Evolutionary conservation across 2,329 filamentous ascomycete species (phyloP), one percentile per base, ranked within the genome.

Genomic region (Arthrobotrys pseudoclavata): DNA sequence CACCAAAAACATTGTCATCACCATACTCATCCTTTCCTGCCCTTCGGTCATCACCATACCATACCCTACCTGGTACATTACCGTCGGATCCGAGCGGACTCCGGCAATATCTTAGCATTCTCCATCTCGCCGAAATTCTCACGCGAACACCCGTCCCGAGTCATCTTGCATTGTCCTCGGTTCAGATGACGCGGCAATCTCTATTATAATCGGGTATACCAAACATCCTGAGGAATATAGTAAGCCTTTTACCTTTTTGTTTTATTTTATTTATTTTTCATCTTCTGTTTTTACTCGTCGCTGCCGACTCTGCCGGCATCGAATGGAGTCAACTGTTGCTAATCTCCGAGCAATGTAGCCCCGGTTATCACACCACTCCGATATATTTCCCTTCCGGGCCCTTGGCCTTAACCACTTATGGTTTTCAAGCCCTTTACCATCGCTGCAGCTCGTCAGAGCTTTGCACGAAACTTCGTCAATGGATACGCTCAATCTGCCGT

Each of bases 401-500:
- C 15, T 5, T 15, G 2, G 12, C 10, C 37, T 40, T 40, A 24
- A 69, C 71, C 66, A 22, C 67, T 47, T 69, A 82, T 82, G 81
- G 86, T 87, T 82, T 87, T 89, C 84, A 91, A 91, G 85, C 86
- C 86, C 82, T 90, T 90, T 82, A 89, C 89, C 83, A 88, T 72
- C 62, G 69, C 90, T 87, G 92, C 98, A 88, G 93, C 97, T 90
- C 95, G 96, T 88, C 92, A 95, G 89, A 94, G 93, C 91, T 92
- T 97, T 86, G 91, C 93, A 84, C 98, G 98, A 87, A 94, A 94
- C 83, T 92, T 98, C 85, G 95, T 93, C 84, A 93, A 98, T 89
- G 95, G 95, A 86, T 98, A 97, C 89, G 94, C 94, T 82, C 95
- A 98, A 85, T 97, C 94, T 80, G 91, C 98, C 86, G 94, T 99